Conservation (phyloP, 768 basidiomycete genomes). For the Cyclocybe aegerita region DNA sequence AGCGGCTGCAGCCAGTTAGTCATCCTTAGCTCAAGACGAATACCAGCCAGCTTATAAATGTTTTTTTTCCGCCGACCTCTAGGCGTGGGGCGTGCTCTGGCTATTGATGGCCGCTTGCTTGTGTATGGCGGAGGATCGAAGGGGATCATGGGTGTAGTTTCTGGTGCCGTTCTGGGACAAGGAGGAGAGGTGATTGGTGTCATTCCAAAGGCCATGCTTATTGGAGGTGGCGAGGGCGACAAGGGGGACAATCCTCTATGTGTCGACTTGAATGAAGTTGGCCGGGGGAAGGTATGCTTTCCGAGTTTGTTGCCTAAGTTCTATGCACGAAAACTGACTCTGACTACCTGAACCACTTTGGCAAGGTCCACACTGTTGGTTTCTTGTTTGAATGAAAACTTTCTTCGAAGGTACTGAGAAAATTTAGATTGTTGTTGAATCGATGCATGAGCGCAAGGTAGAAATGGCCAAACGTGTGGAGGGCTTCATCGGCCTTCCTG, state of each 20-base stretch:
- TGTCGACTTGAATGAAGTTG: conserved; percentile 20
- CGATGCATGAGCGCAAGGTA: conserved; percentile 88
- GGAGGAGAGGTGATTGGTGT: conserved; percentile 80
- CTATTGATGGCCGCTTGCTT: conserved; percentile 54
- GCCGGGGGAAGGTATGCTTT: conserved; percentile 24
- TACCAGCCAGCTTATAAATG: neutral
- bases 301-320: neutral
- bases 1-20: conserved; percentile 71
- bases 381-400: neutral
- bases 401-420: neutral
- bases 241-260: conserved; percentile 29
- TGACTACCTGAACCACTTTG: neutral
- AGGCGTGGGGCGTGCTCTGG: conserved; percentile 80
- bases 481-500: conserved; percentile 88
- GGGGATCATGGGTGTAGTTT: conserved; percentile 88
- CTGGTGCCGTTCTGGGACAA: conserved; percentile 56
- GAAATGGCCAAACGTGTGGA: conserved; percentile 83
- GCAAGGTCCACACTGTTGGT: conserved; percentile 31
- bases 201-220: conserved; percentile 74
- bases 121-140: conserved; percentile 85
- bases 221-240: conserved; percentile 61
- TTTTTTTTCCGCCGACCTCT: neutral
- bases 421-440: conserved; percentile 63
- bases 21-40: conserved; percentile 1
- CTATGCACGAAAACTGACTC: neutral